Conservation (phyloP, 805 yeast species). For the Pichia phayaonensis region DNA sequence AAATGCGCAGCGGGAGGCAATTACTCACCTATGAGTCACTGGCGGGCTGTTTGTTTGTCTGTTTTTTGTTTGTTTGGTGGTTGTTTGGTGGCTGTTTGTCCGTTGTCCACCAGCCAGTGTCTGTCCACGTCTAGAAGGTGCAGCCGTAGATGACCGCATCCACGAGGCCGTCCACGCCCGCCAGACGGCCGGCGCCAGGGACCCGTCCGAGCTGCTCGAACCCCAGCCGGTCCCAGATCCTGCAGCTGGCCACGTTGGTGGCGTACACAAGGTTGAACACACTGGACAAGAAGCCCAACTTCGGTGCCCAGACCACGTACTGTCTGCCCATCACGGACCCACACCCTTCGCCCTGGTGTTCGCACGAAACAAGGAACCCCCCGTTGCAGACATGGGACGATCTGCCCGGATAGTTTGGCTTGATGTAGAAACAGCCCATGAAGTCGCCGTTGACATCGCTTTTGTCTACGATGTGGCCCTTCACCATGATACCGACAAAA, state of each 20-base stretch:
- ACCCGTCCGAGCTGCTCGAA: conserved; percentile 73
- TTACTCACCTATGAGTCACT: background rate
- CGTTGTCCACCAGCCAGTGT: no score
- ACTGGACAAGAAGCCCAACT: conserved; percentile 70
- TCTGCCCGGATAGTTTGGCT: conserved; percentile 82
- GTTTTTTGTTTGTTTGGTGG: no score
- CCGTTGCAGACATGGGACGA: conserved; percentile 85
- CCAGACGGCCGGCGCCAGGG: conserved; percentile 65
- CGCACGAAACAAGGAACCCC: conserved; percentile 65
- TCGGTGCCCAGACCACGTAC: conserved; percentile 67
- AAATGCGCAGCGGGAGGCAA: no score
- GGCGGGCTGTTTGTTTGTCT: no score
- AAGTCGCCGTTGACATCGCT: conserved; percentile 21
- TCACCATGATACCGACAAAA: conserved; percentile 57
- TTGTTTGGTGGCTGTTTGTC: no score
- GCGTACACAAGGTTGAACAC: conserved; percentile 85
- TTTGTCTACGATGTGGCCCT: conserved; percentile 28
- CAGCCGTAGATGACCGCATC: conserved; percentile 79
- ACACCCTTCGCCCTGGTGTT: conserved; percentile 49
- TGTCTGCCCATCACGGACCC: conserved; percentile 64
- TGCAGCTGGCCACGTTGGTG: conserved; percentile 65
- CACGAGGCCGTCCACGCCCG: conserved; percentile 51
- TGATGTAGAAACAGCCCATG: conserved; percentile 72
- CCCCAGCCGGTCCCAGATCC: conserved; percentile 78
- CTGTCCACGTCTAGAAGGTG: conserved; percentile 23